These are phyloP conservation scores for Phytophthora crassamura DNA, from an alignment of 352 stramenopile genomes.

Conservation along the genomic window DNA sequence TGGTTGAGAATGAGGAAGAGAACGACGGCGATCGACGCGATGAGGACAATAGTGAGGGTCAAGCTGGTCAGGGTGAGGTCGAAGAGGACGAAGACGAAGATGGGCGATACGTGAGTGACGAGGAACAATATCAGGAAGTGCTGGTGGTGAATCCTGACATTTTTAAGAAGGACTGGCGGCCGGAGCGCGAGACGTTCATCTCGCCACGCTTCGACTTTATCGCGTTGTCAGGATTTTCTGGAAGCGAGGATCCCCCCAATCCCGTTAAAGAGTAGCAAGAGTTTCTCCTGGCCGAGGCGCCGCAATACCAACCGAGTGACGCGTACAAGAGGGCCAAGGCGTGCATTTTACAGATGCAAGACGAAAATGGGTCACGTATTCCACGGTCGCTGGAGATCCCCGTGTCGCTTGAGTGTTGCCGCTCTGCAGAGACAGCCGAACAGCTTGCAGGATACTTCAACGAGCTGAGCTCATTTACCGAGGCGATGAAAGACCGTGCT, in stretches of 20 bases:
- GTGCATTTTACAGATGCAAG: slow-evolving; percentile 14
- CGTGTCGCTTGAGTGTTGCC: slow-evolving; percentile 12
- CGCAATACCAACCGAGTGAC: slow-evolving; percentile 10
- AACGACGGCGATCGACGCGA: neutral
- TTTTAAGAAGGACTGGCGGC: neutral
- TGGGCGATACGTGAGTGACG: no score
- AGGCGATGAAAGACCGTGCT: neutral
- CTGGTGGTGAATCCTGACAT: slow-evolving; percentile 11
- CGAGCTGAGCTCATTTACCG: slow-evolving; percentile 3
- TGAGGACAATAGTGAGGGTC: neutral
- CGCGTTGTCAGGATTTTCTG: neutral
- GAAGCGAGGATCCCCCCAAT: neutral
- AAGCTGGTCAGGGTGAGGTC: neutral
- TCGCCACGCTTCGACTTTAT: slow-evolving; percentile 23
- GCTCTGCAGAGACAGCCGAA: slow-evolving; percentile 11
- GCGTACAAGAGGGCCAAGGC: slow-evolving; percentile 13
- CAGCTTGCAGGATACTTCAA: slow-evolving; percentile 10
- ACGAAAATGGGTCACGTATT: neutral
- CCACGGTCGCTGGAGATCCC: slow-evolving; percentile 16
- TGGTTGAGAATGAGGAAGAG: neutral
- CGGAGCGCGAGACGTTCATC: slow-evolving; percentile 7
- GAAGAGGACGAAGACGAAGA: slow-evolving; percentile 2
- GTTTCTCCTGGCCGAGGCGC: slow-evolving; percentile 9
- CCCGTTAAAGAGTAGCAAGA: slow-evolving; percentile 10
- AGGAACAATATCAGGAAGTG: no score